Evolutionary conservation across 2,329 filamentous ascomycete species (phyloP), one percentile per base, ranked within the genome.

Genomic region (Ophiostoma piceae): DNA sequence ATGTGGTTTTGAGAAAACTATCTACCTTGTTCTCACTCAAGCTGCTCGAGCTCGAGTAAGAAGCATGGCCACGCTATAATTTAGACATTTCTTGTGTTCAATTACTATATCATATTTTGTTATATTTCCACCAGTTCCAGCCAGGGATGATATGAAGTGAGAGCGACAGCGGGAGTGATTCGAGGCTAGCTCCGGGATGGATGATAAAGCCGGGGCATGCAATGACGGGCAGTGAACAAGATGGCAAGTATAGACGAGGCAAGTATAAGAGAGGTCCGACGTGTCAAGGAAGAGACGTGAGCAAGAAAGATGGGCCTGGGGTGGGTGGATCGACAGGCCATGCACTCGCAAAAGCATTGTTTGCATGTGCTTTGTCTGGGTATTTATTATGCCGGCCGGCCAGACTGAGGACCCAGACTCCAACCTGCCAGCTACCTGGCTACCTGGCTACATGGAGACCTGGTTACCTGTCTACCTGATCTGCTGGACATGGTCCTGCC

Each of bases 281-380:
- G 43, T 47, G 57, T 16, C 26, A 32, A 6, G 26, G 26, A 26
- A 26, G 22, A 32, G 51, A 57, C n/a, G 47, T 8, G 16, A 22
- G 2, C 16, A 51, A 5, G 19, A 51, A 41, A 12, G 39, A 51
- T 16, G 14, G 51, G 12, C 51, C 51, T 3, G 51, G 51, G n/a
- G 51, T 11, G 43, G 43, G 1, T 47, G 16, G 43, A n/a, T 47
- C 16, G 43, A n/a, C 43, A 47, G 16, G 5, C 43, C 16, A 47
- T 47, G 43, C n/a, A 57, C 22, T 57, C 51, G 51, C 51, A 57
- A 57, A 57, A 57, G 51, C n/a, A 57, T 26, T 26, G 51, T 57
- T 26, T 14, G 51, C 51, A 29, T 26, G 51, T 5, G 22, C 51
- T 57, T 57, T 57, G 51, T 57, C 51, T 12, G 43, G 43, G 16